These are phyloP conservation scores for Alternaria dauci DNA, from an alignment of 2,329 filamentous ascomycete genomes.

Conservation along the genomic window DNA sequence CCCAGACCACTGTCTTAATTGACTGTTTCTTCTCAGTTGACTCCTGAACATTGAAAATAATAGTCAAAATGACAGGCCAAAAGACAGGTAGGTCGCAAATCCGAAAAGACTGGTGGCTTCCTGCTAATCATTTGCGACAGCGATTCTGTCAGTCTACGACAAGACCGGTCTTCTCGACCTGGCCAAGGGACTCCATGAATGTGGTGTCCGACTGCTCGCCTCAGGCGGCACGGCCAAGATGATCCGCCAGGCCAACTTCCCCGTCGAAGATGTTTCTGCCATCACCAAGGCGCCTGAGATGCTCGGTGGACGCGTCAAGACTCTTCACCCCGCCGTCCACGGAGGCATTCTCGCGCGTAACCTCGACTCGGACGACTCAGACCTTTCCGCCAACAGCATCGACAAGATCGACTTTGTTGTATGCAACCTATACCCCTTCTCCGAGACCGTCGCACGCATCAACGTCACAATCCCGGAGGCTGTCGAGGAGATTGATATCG, in stretches of 20 bases:
- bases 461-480: slow-evolving; percentile 97
- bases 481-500: slow-evolving; percentile 98
- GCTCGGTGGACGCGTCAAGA: slow-evolving; percentile 92
- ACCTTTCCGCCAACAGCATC: slow-evolving; percentile 68
- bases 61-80: slow-evolving; percentile 46
- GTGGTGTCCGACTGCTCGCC: slow-evolving; percentile 71
- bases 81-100: slow-evolving; percentile 43
- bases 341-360: slow-evolving; percentile 91
- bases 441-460: slow-evolving; percentile 95
- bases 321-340: slow-evolving; percentile 88
- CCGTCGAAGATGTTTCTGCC: slow-evolving; percentile 96
- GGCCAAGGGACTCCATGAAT: slow-evolving; percentile 50
- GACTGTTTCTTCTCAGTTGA: slow-evolving; percentile 26
- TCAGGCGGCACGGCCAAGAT: slow-evolving; percentile 95
- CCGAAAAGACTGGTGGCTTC: neutral
- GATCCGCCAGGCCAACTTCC: slow-evolving; percentile 95
- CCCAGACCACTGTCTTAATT: slow-evolving; percentile 24
- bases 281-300: slow-evolving; percentile 96
- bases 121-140: slow-evolving; percentile 50
- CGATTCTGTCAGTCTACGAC: slow-evolving; percentile 97
- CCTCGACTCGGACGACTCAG: slow-evolving; percentile 94
- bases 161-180: slow-evolving; percentile 74
- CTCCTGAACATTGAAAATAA: slow-evolving; percentile 11
- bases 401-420: slow-evolving; percentile 61
- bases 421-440: slow-evolving; percentile 99